Percentiles rank a stretch among this genome's conserved stretches.
phyloP scores from a whole-genome alignment of 192 early-diverging fungal species.

The Mortierella antarctica region DNA sequence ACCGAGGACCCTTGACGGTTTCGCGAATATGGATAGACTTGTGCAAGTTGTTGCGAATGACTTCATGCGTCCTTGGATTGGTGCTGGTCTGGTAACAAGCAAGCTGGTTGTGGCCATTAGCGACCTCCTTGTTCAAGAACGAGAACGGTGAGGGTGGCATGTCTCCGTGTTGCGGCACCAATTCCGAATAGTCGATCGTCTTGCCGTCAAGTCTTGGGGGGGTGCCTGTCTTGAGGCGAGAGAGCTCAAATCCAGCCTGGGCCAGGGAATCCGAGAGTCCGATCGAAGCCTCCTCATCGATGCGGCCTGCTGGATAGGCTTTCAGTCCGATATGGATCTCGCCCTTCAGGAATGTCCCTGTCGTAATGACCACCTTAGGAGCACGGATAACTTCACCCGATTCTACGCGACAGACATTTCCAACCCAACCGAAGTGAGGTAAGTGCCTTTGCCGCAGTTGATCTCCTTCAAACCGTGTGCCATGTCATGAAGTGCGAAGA shows the following conservation, averaged over 20 bases:
- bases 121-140: slow-evolving; percentile 76
- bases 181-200: slow-evolving; percentile 78
- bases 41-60: slow-evolving; percentile 79
- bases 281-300: slow-evolving; percentile 76
- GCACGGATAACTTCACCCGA: slow-evolving; percentile 73
- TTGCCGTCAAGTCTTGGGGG: slow-evolving; percentile 80
- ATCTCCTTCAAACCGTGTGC: not conserved
- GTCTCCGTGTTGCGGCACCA: slow-evolving; percentile 76
- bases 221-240: slow-evolving; percentile 88
- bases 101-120: slow-evolving; percentile 74
- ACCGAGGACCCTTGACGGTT: slow-evolving; percentile 83
- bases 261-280: slow-evolving; percentile 81
- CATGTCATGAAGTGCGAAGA: not conserved
- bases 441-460: too few relatives aligned
- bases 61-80: slow-evolving; percentile 70
- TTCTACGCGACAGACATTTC: slow-evolving; percentile 32
- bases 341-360: slow-evolving; percentile 84
- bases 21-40: slow-evolving; percentile 85
- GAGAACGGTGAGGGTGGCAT: slow-evolving; percentile 80
- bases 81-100: slow-evolving; percentile 83
- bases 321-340: slow-evolving; percentile 81
- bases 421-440: too few relatives aligned
- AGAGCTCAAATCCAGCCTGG: slow-evolving; percentile 79
- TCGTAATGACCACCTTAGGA: slow-evolving; percentile 81
- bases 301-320: slow-evolving; percentile 78